Evolutionary conservation across 108 stramenopile genomes (phyloP), one percentile per base, ranked within the genome.

Genomic region (Epithemia pelagica): DNA sequence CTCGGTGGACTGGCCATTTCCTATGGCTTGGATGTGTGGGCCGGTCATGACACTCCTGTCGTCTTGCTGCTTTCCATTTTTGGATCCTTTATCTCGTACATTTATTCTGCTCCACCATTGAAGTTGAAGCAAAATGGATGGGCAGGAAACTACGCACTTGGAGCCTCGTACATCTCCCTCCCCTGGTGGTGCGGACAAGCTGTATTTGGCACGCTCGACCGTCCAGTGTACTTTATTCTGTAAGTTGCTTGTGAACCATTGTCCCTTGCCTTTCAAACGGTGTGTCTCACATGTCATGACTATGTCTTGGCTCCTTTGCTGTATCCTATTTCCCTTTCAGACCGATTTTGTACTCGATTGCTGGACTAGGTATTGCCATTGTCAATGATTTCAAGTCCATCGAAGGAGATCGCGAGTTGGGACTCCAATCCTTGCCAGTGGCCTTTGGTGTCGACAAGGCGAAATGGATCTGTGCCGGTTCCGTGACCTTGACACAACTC

Each of bases 101-200:
- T 97, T 71, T 97, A 97, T 83, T 93, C 91, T 31, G 96, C 96
- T 21, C 96, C 96, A 37, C 96, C 96, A 24, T 74, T 96, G 33
- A 97, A 97, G 74, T 68, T 96, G 66, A 94, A 94, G 78, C 91
- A 94, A 78, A 95, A 95, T 76, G 96, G 96, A 54, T 97, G 96
- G 96, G 79, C 89, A 53, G 96, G 96, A 51, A 94, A 91, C 77
- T 95, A 88, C 65, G 96, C 96, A 18, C 75, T 97, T 29, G 96
- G 95, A 28, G 89, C 90, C n/a, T 93, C 89, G 23, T 97, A 97
- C 86, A 97, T 97, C 69, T 91, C 94, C 46, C 78, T 97, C 71
- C 96, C 96, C 18, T 97, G 96, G 96, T 96, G 95, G 95, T 97
- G 96, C 78, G 96, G 96, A 53, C 96, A 96, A 77, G 92, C 91